Base-by-base conservation (phyloP, 2,329 filamentous ascomycete genomes). In the Salinomyces thailandicus region DNA sequence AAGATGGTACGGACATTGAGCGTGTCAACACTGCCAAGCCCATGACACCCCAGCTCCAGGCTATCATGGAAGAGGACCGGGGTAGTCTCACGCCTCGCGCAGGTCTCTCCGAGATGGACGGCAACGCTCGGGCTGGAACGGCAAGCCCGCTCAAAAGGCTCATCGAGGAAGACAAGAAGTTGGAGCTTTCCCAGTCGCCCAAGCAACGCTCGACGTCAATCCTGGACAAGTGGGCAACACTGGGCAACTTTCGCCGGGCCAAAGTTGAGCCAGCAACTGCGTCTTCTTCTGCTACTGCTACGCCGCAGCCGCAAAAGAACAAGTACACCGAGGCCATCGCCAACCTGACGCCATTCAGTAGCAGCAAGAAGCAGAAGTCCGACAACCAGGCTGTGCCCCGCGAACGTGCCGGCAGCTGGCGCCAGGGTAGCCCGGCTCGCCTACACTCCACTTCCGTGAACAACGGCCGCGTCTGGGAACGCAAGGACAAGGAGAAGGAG, bases 211-310 rank as follows among this genome's bases (percentile, higher is more conserved):
- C 52, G 9, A 47, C 51, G 6, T 66, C 61, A 16, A 62, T 63
- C 48, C 58, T 83, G 35, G 89, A 95, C 62, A 94, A 93, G 59
- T 96, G 89, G 89, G 77, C 82, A 16, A 83, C 78, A 9, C 70
- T 96, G 33, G 89, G 89, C 44, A 82, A 93, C 57, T 81, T 82
- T 52, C 76, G 89, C 37, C 79, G 86, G 42, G 83, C 76, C 40
- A 75, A 72, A 54, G 64, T 31, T 65, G 69, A 42, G 64, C 48
- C 52, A 50, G 38, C 35, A 43, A 55, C 58, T 28, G 54, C 51
- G 47, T 48, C 42, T 52, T 55, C 42, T 47, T 57, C 31, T 17
- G 49, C 54, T 19, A 53, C 59, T 22, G 57, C 53, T 43, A 59
- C 48, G 52, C 47, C 53, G 12, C 44, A 42, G 13, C 50, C 53